Conservation (phyloP, 164 flowering plant genomes). For the Annona cherimola region DNA sequence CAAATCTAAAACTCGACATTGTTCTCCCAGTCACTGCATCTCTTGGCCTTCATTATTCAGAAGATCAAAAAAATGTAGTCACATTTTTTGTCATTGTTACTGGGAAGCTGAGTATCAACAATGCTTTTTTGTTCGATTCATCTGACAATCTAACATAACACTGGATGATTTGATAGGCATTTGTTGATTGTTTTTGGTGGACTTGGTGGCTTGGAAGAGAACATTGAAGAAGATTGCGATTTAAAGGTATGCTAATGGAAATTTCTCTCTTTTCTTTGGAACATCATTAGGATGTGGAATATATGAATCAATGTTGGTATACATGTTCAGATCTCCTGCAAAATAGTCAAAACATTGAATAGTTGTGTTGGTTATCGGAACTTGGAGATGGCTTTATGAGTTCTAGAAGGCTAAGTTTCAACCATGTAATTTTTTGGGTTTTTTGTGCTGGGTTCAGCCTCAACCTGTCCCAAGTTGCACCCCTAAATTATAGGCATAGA, state of each 20-base stretch:
- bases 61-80: background rate
- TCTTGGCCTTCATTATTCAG: background rate
- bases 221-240: conserved; percentile 66
- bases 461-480: too few relatives aligned
- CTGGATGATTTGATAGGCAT: conserved; percentile 44
- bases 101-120: background rate
- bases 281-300: background rate
- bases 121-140: background rate
- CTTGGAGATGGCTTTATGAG: too few relatives aligned
- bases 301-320: background rate
- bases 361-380: too few relatives aligned
- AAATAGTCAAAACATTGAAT: background rate
- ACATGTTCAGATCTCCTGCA: background rate
- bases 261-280: background rate
- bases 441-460: too few relatives aligned
- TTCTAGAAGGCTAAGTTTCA: too few relatives aligned
- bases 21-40: background rate
- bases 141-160: background rate
- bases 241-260: conserved; percentile 47
- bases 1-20: background rate
- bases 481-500: too few relatives aligned
- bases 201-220: conserved; percentile 93
- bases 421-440: too few relatives aligned
- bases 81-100: background rate
- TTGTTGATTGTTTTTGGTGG: conserved; percentile 96